Evolutionary conservation across 2,329 filamentous ascomycete species (phyloP), one percentile per base, ranked within the genome.

Genomic region (Elsinoe arachidis): DNA sequence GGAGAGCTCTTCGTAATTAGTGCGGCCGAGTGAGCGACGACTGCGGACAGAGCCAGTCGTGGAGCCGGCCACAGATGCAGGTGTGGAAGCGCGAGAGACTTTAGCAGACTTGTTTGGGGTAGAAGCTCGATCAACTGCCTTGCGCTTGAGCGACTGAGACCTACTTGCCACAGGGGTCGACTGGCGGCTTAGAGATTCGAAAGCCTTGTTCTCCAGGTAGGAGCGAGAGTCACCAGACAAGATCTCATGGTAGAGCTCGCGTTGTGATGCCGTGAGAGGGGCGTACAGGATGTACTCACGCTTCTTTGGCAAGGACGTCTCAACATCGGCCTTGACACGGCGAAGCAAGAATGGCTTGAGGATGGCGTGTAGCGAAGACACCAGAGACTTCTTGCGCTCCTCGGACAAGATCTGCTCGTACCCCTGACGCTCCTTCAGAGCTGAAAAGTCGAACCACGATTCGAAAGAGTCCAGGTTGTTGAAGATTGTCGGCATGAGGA

Each of bases 401-500:
- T 95, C 87, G 2, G 86, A 85, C 5, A 95, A 80, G 54, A 95
- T 86, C 44, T 91, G 83, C 52, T 88, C 84, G 1, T 90, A 87
- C 0, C 84, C 85, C 35, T 86, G 80, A 62, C 91, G 89, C 59
- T 97, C 89, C 57, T 95, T 83, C 1, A 99, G 78, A 6, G 90
- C 91, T 0, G 88, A 93, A 65, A 99, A 99, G 69, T 99, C 92
- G 61, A 99, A 99, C 91, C 92, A 97, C 1, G 84, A 84, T 67
- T 96, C 89, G 59, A 99, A 99, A 0, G 88, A 90, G 47, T 95
- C 89, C 70, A 95, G 85, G 65, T 96, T 88, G 46, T 91, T 90
- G 65, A 99, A 99, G 33, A 96, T 91, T 38, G 88, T 88, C 0
- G 92, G 93, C 49, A 97, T 80, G 0, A 99, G 76, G 65, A 99